Evolutionary conservation across 352 stramenopile genomes (phyloP), one percentile per base, ranked within the genome.

Genomic region (Albugo laibachii): DNA sequence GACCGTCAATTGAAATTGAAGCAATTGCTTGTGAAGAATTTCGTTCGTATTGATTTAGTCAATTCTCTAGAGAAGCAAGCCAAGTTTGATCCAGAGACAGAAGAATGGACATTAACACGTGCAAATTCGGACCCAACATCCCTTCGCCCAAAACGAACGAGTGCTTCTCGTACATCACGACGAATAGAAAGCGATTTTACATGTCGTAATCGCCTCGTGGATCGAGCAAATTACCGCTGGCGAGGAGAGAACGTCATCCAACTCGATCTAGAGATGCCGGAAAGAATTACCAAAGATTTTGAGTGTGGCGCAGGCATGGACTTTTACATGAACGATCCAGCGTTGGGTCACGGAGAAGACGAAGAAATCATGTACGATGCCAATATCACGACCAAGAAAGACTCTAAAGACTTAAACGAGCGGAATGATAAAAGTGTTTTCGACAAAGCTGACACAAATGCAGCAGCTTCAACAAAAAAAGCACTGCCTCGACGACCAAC

Each of bases 1-100:
- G 94, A 81, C 15, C 75, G 81, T 18, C 83, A 97, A 53, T 56
- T 97, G 36, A 97, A 98, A 63, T 73, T 98, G 21, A 97, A 97
- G 59, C 76, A 97, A 31, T 54, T 96, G 16, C 53, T 97, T 18
- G 62, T 97, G 36, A 65, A 62, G 5, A 73, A 92, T 31, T 97
- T 97, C 58, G 80, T 87, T 40, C 76, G 74, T 12, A 48, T 76
- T 15, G 69, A 85, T 47, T 65, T 81, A 10, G 69, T 63, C 3
- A 78, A 65, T 11, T 55, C 75, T 40, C 59, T 92, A 11, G 79
- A 95, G 41, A 83, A 77, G 36, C 69, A 84, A 13, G 74, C 79
- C 42, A 69, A 72, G 43, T 98, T 78, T 63, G 76, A 96, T 42
- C 60, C 93, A 12, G 77, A 95, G 10, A 56, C 66, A 36, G 91